These are phyloP conservation scores for Kodamaea neixiangensis DNA, from an alignment of 805 yeast species.

Conservation along the genomic window DNA sequence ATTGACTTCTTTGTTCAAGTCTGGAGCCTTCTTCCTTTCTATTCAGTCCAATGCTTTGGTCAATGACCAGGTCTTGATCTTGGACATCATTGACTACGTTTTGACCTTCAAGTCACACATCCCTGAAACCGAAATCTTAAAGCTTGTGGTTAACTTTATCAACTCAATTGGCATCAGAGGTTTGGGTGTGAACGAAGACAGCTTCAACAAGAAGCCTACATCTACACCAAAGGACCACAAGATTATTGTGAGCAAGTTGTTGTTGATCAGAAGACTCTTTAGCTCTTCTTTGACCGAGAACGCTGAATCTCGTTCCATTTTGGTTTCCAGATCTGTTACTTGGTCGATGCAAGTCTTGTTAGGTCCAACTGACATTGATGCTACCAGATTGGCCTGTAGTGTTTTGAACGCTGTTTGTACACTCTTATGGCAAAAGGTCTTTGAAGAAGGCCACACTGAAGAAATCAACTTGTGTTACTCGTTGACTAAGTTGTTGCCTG, in stretches of 20 bases:
- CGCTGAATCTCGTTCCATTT: conserved; percentile 30
- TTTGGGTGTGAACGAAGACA: conserved; percentile 45
- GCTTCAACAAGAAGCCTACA: conserved; percentile 18
- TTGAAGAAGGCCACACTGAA: conserved; percentile 26
- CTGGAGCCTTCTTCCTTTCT: conserved; percentile 47
- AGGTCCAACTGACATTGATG: conserved; percentile 55
- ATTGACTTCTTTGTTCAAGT: conserved; percentile 39
- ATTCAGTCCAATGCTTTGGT: conserved; percentile 48
- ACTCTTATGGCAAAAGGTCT: conserved; percentile 35
- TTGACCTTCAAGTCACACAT: conserved; percentile 44
- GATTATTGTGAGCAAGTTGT: conserved; percentile 56
- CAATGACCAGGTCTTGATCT: conserved; percentile 62
- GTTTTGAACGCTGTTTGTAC: conserved; percentile 53
- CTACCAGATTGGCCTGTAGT: conserved; percentile 64
- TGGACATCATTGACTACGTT: conserved; percentile 62
- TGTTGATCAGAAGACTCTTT: conserved; percentile 59
- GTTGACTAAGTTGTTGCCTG: conserved; percentile 54
- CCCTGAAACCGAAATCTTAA: conserved; percentile 41
- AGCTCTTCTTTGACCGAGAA: conserved; percentile 38
- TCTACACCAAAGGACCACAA: conserved; percentile 53
- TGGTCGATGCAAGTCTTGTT: conserved; percentile 62
- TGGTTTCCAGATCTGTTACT: conserved; percentile 49
- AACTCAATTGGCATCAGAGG: conserved; percentile 61
- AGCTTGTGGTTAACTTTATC: conserved; percentile 46
- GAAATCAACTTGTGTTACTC: conserved; percentile 47